Conservation (phyloP, 495 filamentous ascomycete species). For the Penicillium riverlandense region DNA sequence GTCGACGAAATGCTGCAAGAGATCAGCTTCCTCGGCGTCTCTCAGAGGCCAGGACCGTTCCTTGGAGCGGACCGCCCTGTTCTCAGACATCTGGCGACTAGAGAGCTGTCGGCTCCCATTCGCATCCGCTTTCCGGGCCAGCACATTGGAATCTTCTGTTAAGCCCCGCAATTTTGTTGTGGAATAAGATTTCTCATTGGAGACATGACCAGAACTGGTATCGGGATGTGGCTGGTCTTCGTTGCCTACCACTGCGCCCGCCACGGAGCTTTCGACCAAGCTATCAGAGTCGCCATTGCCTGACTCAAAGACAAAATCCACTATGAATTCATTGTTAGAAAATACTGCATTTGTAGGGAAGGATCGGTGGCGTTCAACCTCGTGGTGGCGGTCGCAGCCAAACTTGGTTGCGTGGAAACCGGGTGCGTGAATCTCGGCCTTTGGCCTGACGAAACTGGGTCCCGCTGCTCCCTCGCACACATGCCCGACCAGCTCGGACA, state of each 20-base stretch:
- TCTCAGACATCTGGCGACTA: neutral
- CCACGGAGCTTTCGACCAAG: neutral
- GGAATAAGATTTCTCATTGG: neutral
- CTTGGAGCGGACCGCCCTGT: neutral
- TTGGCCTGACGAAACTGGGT: conserved; percentile 12
- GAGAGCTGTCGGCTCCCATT: neutral
- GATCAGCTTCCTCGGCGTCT: conserved; percentile 12
- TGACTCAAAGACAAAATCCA: conserved; percentile 18
- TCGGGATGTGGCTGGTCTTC: neutral
- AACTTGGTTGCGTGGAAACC: conserved; percentile 19
- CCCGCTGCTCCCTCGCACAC: conserved; percentile 6
- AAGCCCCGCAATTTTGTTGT: neutral
- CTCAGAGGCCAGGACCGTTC: conserved; percentile 14
- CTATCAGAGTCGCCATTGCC: conserved; percentile 11
- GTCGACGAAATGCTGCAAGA: conserved; percentile 18
- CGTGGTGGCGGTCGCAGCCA: conserved; percentile 19
- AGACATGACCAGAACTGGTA: neutral
- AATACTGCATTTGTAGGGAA: neutral
- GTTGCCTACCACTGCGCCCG: too few relatives aligned
- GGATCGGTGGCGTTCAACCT: conserved; percentile 5
- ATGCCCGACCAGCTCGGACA: conserved; percentile 10
- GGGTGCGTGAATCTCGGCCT: conserved; percentile 5
- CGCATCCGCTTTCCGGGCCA: neutral
- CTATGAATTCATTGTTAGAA: neutral
- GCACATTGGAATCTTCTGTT: neutral